Conservation (phyloP, 2,329 filamentous ascomycete genomes). For the Cercospora brassicicola region DNA sequence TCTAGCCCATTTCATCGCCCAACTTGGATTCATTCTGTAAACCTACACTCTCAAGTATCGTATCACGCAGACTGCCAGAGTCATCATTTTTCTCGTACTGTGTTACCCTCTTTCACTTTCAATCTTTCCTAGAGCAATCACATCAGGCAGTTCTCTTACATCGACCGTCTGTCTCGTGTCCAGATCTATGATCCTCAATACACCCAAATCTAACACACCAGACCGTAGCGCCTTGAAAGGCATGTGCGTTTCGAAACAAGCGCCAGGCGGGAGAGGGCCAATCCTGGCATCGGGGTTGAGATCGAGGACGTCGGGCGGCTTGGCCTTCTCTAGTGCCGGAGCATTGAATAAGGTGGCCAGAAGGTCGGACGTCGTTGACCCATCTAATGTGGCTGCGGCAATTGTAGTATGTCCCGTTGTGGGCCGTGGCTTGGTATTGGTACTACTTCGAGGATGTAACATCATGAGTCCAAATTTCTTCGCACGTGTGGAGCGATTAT, state of each 20-base stretch:
- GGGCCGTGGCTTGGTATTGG: constrained; percentile 5
- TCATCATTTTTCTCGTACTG: background rate
- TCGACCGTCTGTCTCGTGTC: constrained; percentile 74
- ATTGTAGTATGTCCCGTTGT: background rate
- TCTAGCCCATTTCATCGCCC: background rate
- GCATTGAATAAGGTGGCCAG: constrained; percentile 25
- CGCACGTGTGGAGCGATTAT: constrained; percentile 64
- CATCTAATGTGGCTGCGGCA: background rate
- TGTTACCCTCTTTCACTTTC: background rate
- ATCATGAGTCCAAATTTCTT: constrained; percentile 69
- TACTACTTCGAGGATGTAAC: constrained; percentile 16
- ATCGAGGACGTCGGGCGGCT: constrained; percentile 69
- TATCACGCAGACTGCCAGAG: background rate
- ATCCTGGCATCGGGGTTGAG: constrained; percentile 72
- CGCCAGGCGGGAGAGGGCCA: constrained; percentile 68
- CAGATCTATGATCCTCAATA: constrained; percentile 71
- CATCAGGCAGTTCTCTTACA: constrained; percentile 70
- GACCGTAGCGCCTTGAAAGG: constrained; percentile 67
- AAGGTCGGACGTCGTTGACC: constrained; percentile 13
- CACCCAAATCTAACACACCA: constrained; percentile 70
- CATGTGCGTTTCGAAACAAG: constrained; percentile 72
- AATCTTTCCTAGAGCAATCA: constrained; percentile 48
- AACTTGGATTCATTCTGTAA: background rate
- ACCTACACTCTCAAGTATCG: background rate
- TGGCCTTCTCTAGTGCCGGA: constrained; percentile 47